Evolutionary conservation across 2,329 filamentous ascomycete species (phyloP), one percentile per base, ranked within the genome.

Genomic region (Hyphodiscus sp.): DNA sequence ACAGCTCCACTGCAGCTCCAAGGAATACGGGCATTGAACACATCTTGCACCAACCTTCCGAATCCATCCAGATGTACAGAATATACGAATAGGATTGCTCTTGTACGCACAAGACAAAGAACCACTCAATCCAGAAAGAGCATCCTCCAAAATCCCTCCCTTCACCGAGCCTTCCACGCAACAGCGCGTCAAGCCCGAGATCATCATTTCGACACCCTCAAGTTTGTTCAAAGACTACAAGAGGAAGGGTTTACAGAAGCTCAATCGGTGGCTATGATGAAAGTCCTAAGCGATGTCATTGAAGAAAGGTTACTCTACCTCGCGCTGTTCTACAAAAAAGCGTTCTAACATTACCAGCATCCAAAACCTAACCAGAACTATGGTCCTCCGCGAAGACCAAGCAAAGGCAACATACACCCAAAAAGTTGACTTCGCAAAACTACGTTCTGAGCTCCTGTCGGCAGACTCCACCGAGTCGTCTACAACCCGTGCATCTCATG

Each of bases 251-350:
- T 97, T 70, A 96, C 90, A 20, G 92, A 97, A 70, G 87, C 91
- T 62, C 94, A 99, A 72, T 86, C 91, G 2, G 91, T 90, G 23
- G 92, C 94, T n/a, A 94, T 96, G 87, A 97, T 99, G 94, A 89
- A 89, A 69, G 89, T 97, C 7, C 77, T 99, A 41, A 91, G 91
- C 71, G 91, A 97, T 70, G 92, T 97, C 10, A 96, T 99, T 61
- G 89, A 97, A 70, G 94, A 99, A 73, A 95, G 86, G 85, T 86
- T 62, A 20, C 20, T n/a, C 20, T 47, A 26, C 41, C 49, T 38
- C 47, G 23, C 18, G n/a, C 33, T 29, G 20, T 10, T 16, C 23
- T 41, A 4, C 10, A 30, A 16, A 30, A 16, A 10, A 18, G 1
- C 11, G 8, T 29, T 10, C 19, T 33, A n/a, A 47, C 20, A 43